A percentile compares a stretch with the other conserved stretches of the same genome.
phyloP scores from a whole-genome alignment of 768 basidiomycete genomes.

The Baorangia bicolor region DNA sequence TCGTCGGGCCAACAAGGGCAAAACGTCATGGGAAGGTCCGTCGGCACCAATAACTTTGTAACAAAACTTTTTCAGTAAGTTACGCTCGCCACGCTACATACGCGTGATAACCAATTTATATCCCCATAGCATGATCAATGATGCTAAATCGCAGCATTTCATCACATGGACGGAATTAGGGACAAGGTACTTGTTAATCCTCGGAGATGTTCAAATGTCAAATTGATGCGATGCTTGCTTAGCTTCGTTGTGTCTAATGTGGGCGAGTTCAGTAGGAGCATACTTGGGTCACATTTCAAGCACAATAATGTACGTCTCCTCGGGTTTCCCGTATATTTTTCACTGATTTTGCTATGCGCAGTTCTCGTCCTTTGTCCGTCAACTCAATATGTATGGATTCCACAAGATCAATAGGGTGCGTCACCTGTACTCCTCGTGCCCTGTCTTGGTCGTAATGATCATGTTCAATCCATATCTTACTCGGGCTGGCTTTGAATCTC shows the following conservation, averaged over 20 bases:
- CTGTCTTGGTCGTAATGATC: slow-evolving; percentile 12
- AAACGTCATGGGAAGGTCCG: slow-evolving; percentile 63
- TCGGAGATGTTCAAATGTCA: neutral
- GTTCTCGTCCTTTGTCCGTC: slow-evolving; percentile 94
- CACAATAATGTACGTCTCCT: slow-evolving; percentile 73
- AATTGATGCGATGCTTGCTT: neutral
- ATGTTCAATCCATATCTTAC: slow-evolving; percentile 1
- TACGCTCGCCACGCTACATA: neutral
- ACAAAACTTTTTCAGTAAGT: slow-evolving; percentile 84
- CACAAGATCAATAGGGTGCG: slow-evolving; percentile 88
- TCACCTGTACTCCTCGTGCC: slow-evolving; percentile 11
- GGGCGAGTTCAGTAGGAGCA: slow-evolving; percentile 81
- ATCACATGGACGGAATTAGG: slow-evolving; percentile 84
- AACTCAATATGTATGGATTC: slow-evolving; percentile 96
- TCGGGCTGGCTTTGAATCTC: neutral
- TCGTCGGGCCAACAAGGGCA: slow-evolving; percentile 37
- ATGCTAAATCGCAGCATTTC: slow-evolving; percentile 74
- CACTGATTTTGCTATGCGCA: slow-evolving; percentile 30
- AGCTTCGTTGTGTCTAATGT: slow-evolving; percentile 85
- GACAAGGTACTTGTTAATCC: slow-evolving; percentile 45
- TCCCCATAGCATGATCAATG: slow-evolving; percentile 75
- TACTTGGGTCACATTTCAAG: slow-evolving; percentile 85
- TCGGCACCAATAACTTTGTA: slow-evolving; percentile 78
- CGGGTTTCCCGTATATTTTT: slow-evolving; percentile 20
- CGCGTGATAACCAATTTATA: neutral